phyloP scores from a whole-genome alignment of 805 yeast species.

The Starmerella etchellsii region DNA sequence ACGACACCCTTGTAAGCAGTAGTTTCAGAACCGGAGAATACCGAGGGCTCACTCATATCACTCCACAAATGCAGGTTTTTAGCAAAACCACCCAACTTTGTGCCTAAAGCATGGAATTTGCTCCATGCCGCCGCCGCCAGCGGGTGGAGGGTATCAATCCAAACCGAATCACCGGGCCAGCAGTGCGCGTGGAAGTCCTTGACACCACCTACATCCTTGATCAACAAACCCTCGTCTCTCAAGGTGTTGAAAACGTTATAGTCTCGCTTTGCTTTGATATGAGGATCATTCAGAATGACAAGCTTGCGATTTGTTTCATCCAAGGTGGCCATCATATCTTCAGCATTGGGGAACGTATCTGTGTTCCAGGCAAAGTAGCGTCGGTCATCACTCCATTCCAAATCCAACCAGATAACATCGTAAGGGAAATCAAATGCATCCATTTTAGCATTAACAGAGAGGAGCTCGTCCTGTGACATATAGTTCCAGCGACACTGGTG shows the following conservation, averaged over 20 bases:
- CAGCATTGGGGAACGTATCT: constrained; percentile 61
- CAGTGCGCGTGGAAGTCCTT: constrained; percentile 66
- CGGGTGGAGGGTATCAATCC: constrained; percentile 81
- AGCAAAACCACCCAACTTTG: constrained; percentile 36
- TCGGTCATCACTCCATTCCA: constrained; percentile 77
- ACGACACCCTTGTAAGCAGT: constrained; percentile 69
- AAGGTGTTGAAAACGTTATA: constrained; percentile 52
- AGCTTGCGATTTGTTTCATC: constrained; percentile 66
- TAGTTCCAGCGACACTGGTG: constrained; percentile 98
- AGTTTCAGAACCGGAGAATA: constrained; percentile 91
- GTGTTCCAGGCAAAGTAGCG: constrained; percentile 87
- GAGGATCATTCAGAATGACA: constrained; percentile 85
- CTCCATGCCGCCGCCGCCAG: constrained; percentile 50
- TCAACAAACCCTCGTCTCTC: constrained; percentile 30
- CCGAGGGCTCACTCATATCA: constrained; percentile 96
- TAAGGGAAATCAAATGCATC: constrained; percentile 68
- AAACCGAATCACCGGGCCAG: constrained; percentile 94
- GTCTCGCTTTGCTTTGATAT: constrained; percentile 46
- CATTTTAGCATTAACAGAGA: constrained; percentile 55
- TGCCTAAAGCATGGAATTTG: constrained; percentile 35
- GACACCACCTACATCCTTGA: constrained; percentile 33
- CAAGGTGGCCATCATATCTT: constrained; percentile 48
- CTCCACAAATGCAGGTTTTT: constrained; percentile 81
- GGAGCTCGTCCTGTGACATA: constrained; percentile 72
- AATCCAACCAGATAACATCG: constrained; percentile 89